Conservation (phyloP, 371 early-diverging fungal species). For the Circinella minor region DNA sequence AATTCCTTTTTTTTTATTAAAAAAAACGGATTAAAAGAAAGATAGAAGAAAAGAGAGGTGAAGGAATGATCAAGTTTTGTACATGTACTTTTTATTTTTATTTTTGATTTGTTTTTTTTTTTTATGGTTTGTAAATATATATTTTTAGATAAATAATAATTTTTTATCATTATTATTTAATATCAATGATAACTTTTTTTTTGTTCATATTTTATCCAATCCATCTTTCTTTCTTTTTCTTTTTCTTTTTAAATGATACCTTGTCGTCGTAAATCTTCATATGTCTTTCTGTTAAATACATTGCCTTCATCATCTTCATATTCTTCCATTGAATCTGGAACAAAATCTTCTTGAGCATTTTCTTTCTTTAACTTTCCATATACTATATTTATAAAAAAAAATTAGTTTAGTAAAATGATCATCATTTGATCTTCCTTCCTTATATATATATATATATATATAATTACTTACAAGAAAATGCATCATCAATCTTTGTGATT, state of each 20-base stretch:
- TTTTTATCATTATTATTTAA: neutral
- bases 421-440: neutral
- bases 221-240: neutral
- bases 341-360: constrained; percentile 64
- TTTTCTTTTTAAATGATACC: constrained; percentile 72
- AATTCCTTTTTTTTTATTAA: too few species aligned
- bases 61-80: neutral
- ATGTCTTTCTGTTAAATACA: constrained; percentile 97
- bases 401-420: constrained; percentile 8
- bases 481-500: constrained; percentile 92
- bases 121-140: neutral
- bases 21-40: neutral
- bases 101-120: neutral
- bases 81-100: neutral
- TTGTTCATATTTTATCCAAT: neutral
- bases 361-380: constrained; percentile 83
- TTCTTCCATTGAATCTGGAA: constrained; percentile 88
- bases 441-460: too few species aligned
- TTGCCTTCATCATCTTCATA: constrained; percentile 97
- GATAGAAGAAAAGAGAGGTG: neutral
- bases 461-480: constrained; percentile 76
- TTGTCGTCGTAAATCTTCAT: constrained; percentile 93
- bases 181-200: neutral
- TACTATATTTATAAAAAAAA: constrained; percentile 52
- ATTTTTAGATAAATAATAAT: neutral